Percentiles rank a stretch among this genome's conserved stretches.
Evolutionary conservation across 306 rosid genomes (phyloP).

Genomic region (Arachis hypogaea): DNA sequence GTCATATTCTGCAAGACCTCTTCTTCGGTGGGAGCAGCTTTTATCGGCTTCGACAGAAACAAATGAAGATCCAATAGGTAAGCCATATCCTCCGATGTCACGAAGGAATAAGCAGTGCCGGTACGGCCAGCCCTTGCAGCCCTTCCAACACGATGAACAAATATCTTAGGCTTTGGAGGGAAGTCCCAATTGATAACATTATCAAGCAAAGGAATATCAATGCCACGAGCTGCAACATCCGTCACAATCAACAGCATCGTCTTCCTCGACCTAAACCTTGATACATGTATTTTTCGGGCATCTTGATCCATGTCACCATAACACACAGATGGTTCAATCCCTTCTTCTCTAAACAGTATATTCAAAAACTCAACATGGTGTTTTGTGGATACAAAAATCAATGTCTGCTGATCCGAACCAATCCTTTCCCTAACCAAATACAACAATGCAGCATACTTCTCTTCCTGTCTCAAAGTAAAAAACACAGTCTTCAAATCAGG

Average conservation of each 20-base stretch:
- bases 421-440: conserved; percentile 85
- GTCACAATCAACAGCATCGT: conserved; percentile 95
- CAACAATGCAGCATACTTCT: conserved; percentile 72
- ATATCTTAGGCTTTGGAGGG: conserved; percentile 89
- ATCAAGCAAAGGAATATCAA: conserved; percentile 95
- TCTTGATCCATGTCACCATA: conserved; percentile 99
- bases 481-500: conserved; percentile 85
- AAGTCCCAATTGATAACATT: conserved; percentile 98
- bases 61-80: conserved; percentile 90
- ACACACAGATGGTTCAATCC: conserved; percentile 86
- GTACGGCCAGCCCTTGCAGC: conserved; percentile 96
- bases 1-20: conserved; percentile 79
- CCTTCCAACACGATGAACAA: conserved; percentile 93
- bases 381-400: conserved; percentile 85
- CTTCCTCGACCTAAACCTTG: conserved; percentile 83
- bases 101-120: conserved; percentile 87
- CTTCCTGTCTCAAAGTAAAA: conserved; percentile 83
- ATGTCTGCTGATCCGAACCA: conserved; percentile 72
- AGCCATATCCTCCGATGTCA: conserved; percentile 88
- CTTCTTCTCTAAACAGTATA: conserved; percentile 72
- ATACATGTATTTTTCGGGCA: conserved; percentile 85
- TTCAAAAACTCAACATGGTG: conserved; percentile 90
- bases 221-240: conserved; percentile 92
- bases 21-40: conserved; percentile 86
- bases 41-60: conserved; percentile 82